phyloP scores from a whole-genome alignment of 441 rosid species.

The Eutrema salsugineum region DNA sequence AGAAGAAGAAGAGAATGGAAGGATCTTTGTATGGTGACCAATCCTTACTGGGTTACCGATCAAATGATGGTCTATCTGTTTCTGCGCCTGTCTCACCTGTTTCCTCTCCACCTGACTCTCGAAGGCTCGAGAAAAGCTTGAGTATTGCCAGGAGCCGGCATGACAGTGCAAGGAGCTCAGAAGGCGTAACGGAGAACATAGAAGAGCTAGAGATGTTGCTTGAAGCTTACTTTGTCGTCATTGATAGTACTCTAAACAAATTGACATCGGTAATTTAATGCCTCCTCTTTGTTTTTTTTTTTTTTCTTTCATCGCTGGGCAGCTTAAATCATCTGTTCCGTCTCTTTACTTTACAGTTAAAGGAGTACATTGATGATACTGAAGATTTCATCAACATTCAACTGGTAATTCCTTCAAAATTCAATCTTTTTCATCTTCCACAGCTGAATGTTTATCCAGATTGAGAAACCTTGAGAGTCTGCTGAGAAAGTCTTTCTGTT shows the following conservation, averaged over 20 bases:
- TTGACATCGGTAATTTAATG: constrained; percentile 73
- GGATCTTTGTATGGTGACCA: constrained; percentile 77
- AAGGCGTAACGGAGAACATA: constrained; percentile 63
- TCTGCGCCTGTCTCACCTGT: constrained; percentile 98
- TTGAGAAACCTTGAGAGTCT: not conserved
- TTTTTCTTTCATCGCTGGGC: not conserved
- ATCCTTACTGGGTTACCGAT: constrained; percentile 64
- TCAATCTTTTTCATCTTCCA: not conserved
- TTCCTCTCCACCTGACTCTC: constrained; percentile 77
- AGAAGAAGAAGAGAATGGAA: constrained; percentile 89
- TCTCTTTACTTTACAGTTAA: constrained; percentile 52
- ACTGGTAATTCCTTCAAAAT: constrained; percentile 49
- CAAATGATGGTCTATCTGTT: constrained; percentile 68
- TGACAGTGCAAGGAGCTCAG: constrained; percentile 88
- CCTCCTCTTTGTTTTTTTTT: not conserved
- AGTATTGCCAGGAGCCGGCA: constrained; percentile 92
- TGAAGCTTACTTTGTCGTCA: constrained; percentile 98
- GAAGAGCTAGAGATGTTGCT: constrained; percentile 98
- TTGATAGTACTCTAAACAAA: constrained; percentile 93
- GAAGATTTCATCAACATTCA: constrained; percentile 98
- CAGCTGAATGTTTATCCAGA: not conserved
- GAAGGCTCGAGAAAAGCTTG: constrained; percentile 82
- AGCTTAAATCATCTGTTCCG: not conserved
- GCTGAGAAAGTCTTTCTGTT: not conserved
- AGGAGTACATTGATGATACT: constrained; percentile 97